Base-by-base conservation (phyloP, 2,329 filamentous ascomycete species). In the Xylogone sp. region DNA sequence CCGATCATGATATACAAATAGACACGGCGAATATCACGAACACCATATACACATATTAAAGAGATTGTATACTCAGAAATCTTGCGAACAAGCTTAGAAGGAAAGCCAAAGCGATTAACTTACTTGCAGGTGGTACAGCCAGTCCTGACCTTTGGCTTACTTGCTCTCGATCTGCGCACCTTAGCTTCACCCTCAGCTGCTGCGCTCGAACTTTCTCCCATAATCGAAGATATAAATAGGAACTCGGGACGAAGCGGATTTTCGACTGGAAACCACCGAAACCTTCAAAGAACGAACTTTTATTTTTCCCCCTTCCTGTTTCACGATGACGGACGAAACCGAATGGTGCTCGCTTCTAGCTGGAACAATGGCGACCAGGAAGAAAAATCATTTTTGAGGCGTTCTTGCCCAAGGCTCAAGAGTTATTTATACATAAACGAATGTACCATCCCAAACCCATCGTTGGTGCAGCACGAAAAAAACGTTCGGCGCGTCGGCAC, bases 71-170 rank as follows among this genome's bases (percentile, higher is more conserved):
- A 27, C 24, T 27, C 6, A 27, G 24, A 27, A 27, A 27, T 5
- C 5, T n/a, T n/a, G n/a, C 10, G 24, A 27, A 27, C 6, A 39
- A 4, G 34, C 34, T 39, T 39, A 13, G 34, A 18, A 18, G 34
- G n/a, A 16, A 18, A 39, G 6, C 8, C 22, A 4, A 39, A 44
- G n/a, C 24, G n/a, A 24, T 24, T n/a, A 45, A 62, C 62, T 45
- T 54, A 66, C 63, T 65, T 66, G 62, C 64, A 66, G 42, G 64
- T 66, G 46, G 57, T 56, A 52, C 64, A 66, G 3, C 63, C 64
- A 12, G 60, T 65, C 49, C 59, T 65, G 27, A 64, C 62, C 48
- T 65, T 65, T 12, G 62, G 62, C 39, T 60, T 64, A 49, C 62
- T 63, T 3, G 60, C 62, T 39, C 62, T 57, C 31, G 62, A 50